Evolutionary conservation across 2,329 filamentous ascomycete genomes (phyloP).

Genomic region (Pyricularia sp.): DNA sequence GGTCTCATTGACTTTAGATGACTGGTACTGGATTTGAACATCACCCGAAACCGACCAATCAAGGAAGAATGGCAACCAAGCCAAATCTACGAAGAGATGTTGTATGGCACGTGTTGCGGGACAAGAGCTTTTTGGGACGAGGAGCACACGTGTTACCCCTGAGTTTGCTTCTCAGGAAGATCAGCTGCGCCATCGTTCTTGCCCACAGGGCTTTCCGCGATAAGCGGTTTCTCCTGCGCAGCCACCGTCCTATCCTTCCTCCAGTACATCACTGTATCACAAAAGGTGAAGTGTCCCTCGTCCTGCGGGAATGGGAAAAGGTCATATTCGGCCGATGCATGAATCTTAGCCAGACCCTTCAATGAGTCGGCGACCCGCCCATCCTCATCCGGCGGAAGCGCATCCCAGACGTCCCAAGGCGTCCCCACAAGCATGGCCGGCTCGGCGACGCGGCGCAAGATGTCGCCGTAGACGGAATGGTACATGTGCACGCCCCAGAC

Average conservation of each 20-base stretch:
- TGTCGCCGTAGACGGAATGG: conserved; percentile 38
- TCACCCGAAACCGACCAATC: not conserved
- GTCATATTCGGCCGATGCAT: conserved; percentile 13
- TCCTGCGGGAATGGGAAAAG: conserved; percentile 28
- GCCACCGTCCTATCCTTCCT: not conserved
- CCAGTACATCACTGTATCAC: conserved; percentile 32
- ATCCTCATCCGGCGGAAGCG: not conserved
- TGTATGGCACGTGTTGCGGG: not conserved
- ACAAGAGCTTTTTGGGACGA: not conserved
- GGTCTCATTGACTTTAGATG: not conserved
- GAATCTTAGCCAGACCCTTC: conserved; percentile 1
- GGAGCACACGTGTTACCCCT: not conserved
- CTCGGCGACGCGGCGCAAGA: conserved; percentile 29
- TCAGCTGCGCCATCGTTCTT: not conserved
- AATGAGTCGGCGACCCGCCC: conserved; percentile 4
- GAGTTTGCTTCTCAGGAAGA: not conserved
- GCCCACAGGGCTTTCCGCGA: not conserved
- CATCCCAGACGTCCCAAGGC: conserved; percentile 38
- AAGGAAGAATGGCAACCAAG: not conserved
- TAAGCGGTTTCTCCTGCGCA: not conserved
- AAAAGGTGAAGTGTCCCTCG: conserved; percentile 26
- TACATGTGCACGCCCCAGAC: conserved; percentile 57
- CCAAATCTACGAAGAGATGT: not conserved
- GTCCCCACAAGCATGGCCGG: conserved; percentile 53
- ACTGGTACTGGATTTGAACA: not conserved